Evolutionary conservation across 495 filamentous ascomycete species (phyloP), one percentile per base, ranked within the genome.

Genomic region (Bacidia rubella): DNA sequence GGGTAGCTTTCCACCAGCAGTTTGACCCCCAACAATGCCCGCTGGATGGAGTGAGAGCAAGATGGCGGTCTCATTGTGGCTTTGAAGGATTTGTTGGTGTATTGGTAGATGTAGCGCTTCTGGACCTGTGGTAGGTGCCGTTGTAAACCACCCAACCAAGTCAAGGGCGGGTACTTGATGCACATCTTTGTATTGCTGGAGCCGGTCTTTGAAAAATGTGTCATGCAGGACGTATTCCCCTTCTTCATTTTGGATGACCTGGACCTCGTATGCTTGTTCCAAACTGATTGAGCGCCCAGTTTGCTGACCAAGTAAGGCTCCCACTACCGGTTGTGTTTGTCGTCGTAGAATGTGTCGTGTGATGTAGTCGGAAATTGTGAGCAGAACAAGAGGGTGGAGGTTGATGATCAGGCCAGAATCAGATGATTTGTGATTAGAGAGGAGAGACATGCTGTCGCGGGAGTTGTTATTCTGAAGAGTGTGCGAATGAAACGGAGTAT

Each of bases 301-400:
- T 55, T 95, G 90, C 58, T 90, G 83, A 38, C 92, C 92, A 4
- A 99, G 62, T 2, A 99, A 73, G 27, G 82, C 90, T 52, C 92
- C 93, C 24, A 94, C 78, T 27, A 96, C 76, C 3, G 87, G 87
- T 0, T 83, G 85, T 41, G 74, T 65, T 49, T 85, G 77, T 46
- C 76, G 73, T 25, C 93, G 81, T 39, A 92, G 76, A 12, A 81
- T 85, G 67, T 92, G 89, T 48, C 92, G 80, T 40, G 90, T 93
- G 64, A 96, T 88, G 66, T 89, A 90, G 70, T 99, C 92, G 48
- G 90, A 95, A 55, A 99, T 90, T 19, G 86, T 94, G 68, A 99
- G 86, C 48, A 97, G 80, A 26, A 93, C 87, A 10, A 99, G 81
- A 40, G 92, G 92, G 62, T 99, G 92, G 3, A 99, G 80, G 59